These are phyloP conservation scores for Cucumis sativus DNA, from an alignment of 306 rosid genomes.

Conservation along the genomic window DNA sequence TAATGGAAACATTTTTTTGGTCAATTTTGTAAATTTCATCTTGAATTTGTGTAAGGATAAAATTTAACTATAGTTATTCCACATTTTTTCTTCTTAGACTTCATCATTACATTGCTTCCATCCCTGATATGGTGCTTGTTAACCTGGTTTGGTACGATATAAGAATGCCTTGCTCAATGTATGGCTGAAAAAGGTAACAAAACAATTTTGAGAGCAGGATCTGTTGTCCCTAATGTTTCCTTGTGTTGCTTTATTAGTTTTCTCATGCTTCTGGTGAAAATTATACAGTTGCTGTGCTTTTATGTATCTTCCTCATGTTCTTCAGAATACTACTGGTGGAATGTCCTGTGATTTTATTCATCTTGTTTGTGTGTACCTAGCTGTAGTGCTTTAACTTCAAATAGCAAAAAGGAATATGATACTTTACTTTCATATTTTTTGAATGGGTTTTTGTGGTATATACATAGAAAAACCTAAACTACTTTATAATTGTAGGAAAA, in stretches of 20 bases:
- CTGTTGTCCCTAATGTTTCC: background rate
- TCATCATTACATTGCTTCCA: background rate
- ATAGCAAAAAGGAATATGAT: background rate
- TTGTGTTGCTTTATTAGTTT: background rate
- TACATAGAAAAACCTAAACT: background rate
- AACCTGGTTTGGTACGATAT: background rate
- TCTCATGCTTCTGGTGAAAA: background rate
- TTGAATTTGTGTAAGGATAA: background rate
- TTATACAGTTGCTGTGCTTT: background rate
- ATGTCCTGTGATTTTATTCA: background rate
- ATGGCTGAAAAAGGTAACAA: background rate
- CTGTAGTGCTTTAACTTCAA: background rate
- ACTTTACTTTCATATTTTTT: background rate
- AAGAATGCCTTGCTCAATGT: background rate
- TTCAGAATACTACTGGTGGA: background rate
- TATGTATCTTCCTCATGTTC: background rate
- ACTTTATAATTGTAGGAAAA: slow-evolving; percentile 17
- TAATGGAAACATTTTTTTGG: too few relatives aligned
- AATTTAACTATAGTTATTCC: background rate
- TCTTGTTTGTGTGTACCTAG: background rate
- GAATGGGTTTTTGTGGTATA: background rate
- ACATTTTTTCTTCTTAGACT: background rate
- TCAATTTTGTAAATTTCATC: too few relatives aligned
- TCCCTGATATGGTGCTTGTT: background rate
- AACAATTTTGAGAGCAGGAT: background rate